Conservation (phyloP, 345 rosid species). For the Eucalyptus paniculata region DNA sequence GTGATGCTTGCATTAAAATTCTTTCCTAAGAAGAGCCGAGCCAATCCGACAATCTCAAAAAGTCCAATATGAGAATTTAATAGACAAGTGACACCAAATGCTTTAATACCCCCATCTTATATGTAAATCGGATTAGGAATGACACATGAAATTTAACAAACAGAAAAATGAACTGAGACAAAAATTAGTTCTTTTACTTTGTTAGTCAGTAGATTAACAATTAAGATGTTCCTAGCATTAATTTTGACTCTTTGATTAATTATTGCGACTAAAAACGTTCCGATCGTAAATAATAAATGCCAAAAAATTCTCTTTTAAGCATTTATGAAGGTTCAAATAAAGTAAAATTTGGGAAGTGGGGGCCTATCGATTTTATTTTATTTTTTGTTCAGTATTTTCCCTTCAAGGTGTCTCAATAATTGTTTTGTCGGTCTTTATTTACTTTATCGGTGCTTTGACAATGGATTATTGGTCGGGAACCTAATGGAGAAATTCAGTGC, state of each 20-base stretch:
- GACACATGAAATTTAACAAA: neutral
- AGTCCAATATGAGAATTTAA: neutral
- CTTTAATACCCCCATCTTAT: accelerated
- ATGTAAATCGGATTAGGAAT: accelerated
- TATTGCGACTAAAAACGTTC: neutral
- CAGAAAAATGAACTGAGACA: accelerated
- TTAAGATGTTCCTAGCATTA: neutral
- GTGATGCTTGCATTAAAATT: neutral
- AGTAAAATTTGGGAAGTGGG: neutral
- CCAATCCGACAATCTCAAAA: neutral
- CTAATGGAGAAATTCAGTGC: neutral
- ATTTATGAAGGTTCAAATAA: neutral
- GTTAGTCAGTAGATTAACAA: neutral
- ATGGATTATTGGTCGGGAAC: neutral
- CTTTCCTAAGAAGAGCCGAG: neutral
- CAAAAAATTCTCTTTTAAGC: neutral
- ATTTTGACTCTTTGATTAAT: neutral
- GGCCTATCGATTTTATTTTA: neutral
- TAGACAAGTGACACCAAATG: neutral
- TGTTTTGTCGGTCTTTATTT: neutral
- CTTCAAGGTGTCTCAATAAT: neutral
- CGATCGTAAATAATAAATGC: neutral
- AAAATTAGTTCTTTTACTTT: neutral
- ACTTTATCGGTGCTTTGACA: neutral
- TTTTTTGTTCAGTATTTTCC: neutral